Conservation (phyloP, 768 basidiomycete genomes). For the Leucocoprinus sp. region DNA sequence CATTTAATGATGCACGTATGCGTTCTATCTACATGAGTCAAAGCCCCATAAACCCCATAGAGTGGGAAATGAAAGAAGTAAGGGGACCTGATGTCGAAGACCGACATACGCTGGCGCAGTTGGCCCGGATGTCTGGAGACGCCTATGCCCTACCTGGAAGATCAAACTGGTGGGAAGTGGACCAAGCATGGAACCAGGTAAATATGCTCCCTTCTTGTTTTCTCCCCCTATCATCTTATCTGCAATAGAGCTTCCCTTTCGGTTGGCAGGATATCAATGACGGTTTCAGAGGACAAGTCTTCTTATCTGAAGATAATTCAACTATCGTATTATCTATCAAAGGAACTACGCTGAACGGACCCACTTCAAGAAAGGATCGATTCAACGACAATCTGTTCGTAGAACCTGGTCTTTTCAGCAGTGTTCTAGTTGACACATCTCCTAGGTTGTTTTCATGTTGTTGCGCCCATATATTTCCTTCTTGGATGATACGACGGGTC, state of each 20-base stretch:
- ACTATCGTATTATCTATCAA: constrained; percentile 88
- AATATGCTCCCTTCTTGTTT: constrained; percentile 15
- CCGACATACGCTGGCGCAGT: constrained; percentile 67
- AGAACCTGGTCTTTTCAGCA: background rate
- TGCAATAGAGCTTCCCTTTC: constrained; percentile 63
- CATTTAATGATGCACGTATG: constrained; percentile 42
- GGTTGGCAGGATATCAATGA: constrained; percentile 62
- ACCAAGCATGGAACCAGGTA: constrained; percentile 61
- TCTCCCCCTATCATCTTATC: constrained; percentile 4
- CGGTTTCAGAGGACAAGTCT: constrained; percentile 89
- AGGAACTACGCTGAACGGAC: constrained; percentile 73
- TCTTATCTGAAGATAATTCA: constrained; percentile 67
- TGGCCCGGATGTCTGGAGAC: constrained; percentile 85
- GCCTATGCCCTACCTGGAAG: constrained; percentile 73
- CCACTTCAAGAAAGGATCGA: constrained; percentile 87
- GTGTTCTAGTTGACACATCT: background rate
- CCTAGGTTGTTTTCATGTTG: constrained; percentile 77
- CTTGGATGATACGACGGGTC: constrained; percentile 79
- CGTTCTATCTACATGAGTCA: constrained; percentile 41
- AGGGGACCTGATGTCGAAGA: constrained; percentile 75
- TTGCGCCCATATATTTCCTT: constrained; percentile 82
- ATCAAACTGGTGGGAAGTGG: constrained; percentile 78
- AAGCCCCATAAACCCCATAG: constrained; percentile 33
- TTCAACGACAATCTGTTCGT: constrained; percentile 76
- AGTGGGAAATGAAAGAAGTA: constrained; percentile 64